Evolutionary conservation across 495 filamentous ascomycete genomes (phyloP), one percentile per base, ranked within the genome.

Genomic region (Neurospora sp.): DNA sequence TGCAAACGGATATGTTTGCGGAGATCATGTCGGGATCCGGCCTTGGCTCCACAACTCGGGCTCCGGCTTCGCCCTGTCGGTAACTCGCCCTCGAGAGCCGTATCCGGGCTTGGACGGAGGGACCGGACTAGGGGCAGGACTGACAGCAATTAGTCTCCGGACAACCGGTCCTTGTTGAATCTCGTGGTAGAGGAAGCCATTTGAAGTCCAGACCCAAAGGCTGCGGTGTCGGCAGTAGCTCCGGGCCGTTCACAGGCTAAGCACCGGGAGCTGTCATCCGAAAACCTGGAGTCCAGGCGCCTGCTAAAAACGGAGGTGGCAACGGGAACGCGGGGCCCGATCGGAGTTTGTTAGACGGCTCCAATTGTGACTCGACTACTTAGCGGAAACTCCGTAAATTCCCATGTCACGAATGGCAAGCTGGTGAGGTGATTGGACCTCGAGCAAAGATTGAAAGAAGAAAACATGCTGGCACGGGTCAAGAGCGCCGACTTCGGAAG

Each of bases 401-500:
- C 35, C 18, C 35, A 14, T 12, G n/a, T 41, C 23, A 70, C n/a
- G 11, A 27, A 20, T 5, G 18, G 37, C 35, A 39, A 41, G 14
- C 69, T 1, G 69, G 35, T 35, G 39, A 35, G 20, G 37, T n/a
- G 27, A 44, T 71, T 71, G 39, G 70, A 35, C 40, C 70, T 54
- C 70, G 39, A 23, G n/a, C 23, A 62, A 62, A 59, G 9, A 23
- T 23, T 20, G 16, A 46, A 59, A 14, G 48, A 11, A 14, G 23
- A 16, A 35, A 66, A 66, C 31, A 66, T 71, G 70, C 12, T 71
- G 38, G 70, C 39, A 39, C 10, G 35, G 70, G 18, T n/a, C 41
- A 35, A 18, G 4, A 37, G 71, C 39, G 76, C 78, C 79, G 79
- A 81, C 75, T 71, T 79, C 79, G 78, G 79, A 81, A 77, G 77